Evolutionary conservation across 2,329 filamentous ascomycete species (phyloP), one percentile per base, ranked within the genome.

Genomic region (Ceratocystis variospora): DNA sequence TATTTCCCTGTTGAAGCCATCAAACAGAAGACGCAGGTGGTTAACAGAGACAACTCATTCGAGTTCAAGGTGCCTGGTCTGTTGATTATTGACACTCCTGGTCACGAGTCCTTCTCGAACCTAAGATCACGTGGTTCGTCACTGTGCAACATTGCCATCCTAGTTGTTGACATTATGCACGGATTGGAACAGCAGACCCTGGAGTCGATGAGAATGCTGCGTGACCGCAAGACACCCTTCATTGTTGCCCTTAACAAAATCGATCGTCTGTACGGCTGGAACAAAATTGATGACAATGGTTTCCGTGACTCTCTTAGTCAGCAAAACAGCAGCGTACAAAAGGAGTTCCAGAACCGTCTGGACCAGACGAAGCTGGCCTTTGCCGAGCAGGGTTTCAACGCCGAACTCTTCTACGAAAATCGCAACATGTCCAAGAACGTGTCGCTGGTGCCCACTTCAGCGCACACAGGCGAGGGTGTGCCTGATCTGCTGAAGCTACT

Each of bases 21-120:
- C 73, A 83, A 85, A 77, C 87, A 92, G 75, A 99, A 99, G 83
- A 96, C 90, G 17, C 83, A 85, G 22, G 93, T 97, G 17, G 89
- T 99, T 74, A 99, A 99, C 81, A 83, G 84, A 73, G 91, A 99
- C 73, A 86, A 87, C 72, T 82, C 82, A 66, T 96, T 99, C 75
- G 89, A 96, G 69, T 95, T 96, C 84, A 99, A 96, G 80, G 90
- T 99, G 25, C 95, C 94, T 57, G 94, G 94, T 83, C 84, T 99
- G 66, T 79, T 99, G 70, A 86, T 99, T 73, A 99, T 99, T 73
- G 94, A 99, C 78, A 99, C 94, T 0, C 95, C 94, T 73, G 94
- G 94, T 79, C 94, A 99, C 91, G 94, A 99, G 85, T 99, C 94
- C 73, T 99, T 99, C 85, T 96, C 93, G 70, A 99, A 99, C 78